Base-by-base conservation (phyloP, 2,329 filamentous ascomycete genomes). In the Cladophialophora bantiana region DNA sequence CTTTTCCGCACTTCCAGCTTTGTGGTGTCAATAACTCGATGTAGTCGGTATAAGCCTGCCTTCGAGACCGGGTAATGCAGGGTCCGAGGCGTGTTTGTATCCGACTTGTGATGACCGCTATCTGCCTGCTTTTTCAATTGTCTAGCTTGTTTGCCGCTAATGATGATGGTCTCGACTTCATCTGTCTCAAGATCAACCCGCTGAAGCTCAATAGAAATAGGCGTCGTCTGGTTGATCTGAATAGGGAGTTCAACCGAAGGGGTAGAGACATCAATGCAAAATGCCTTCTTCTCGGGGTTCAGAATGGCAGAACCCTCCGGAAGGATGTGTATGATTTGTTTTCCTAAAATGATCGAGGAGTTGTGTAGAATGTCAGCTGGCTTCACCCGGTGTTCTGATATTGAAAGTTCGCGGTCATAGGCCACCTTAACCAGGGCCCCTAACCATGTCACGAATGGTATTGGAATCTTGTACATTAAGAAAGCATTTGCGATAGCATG, bases 281-380 rank as follows among this genome's bases (percentile, higher is more conserved):
- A 95, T 0, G 93, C 86, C n/a, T 85, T 81, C 65, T 87, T 85
- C 55, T 93, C 86, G 0, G 93, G 93, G 75, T 99, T 99, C 69
- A 99, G 83, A 57, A 93, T 85, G 13, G 94, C 95, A 57, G 94
- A 95, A 83, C 96, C 96, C 83, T 99, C 95, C 1, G 95, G 95
- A 63, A 99, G 83, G 75, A 99, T 97, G 77, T 99, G 95, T 79
- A 99, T 94, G 73, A 97, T 96, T 81, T 98, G 94, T 78, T 93
- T 95, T 75, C 95, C 95, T 80, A 97, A 86, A 70, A 99, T 98
- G 75, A 98, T 85, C 26, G 94, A 97, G 36, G 92, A 87, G 77
- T 98, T 97, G 77, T 97, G 92, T 68, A 97, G 83, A 70, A 99
- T 94, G 69, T 87, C 89, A 34, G 90, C 91, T 15, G 94, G 88